These are phyloP conservation scores for Selaginella moellendorffii DNA, from an alignment of 75 land plant species.

Conservation along the genomic window DNA sequence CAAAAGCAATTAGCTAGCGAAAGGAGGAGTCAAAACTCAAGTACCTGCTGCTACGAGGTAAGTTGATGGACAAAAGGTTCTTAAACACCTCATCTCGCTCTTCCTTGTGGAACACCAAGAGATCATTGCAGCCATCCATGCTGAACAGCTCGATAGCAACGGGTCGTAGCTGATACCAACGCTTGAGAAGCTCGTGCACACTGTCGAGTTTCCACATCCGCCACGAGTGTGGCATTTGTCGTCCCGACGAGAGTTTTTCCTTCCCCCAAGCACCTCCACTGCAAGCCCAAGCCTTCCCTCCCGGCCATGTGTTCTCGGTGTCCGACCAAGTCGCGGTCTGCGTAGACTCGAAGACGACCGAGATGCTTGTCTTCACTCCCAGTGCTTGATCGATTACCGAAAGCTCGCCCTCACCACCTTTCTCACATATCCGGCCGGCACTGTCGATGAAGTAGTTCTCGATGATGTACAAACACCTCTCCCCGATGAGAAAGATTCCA, in stretches of 20 bases:
- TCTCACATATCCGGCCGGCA: slow-evolving; percentile 71
- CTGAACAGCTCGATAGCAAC: slow-evolving; percentile 98
- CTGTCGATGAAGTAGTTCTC: slow-evolving; percentile 75
- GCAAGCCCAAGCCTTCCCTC: slow-evolving; percentile 97
- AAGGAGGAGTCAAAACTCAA: no score
- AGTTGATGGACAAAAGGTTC: slow-evolving; percentile 84
- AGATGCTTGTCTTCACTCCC: slow-evolving; percentile 47
- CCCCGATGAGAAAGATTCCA: slow-evolving; percentile 95
- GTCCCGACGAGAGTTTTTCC: slow-evolving; percentile 55
- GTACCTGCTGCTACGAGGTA: slow-evolving; percentile 98
- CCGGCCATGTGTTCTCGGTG: slow-evolving; percentile 30
- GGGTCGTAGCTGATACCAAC: slow-evolving; percentile 95
- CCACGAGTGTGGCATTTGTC: slow-evolving; percentile 84
- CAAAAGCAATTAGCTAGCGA: no score
- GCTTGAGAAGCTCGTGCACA: slow-evolving; percentile 90
- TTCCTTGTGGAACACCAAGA: slow-evolving; percentile 89
- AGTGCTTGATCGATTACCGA: slow-evolving; percentile 94
- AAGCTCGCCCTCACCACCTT: slow-evolving; percentile 65
- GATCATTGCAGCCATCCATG: slow-evolving; percentile 99
- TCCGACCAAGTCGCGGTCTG: background rate
- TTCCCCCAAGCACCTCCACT: slow-evolving; percentile 98
- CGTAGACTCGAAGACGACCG: no score
- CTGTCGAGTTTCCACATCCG: slow-evolving; percentile 96
- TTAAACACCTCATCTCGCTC: slow-evolving; percentile 98
- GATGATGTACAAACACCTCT: slow-evolving; percentile 70